These are phyloP conservation scores for Penicillium taxi DNA, from an alignment of 495 filamentous ascomycete genomes.

Conservation along the genomic window DNA sequence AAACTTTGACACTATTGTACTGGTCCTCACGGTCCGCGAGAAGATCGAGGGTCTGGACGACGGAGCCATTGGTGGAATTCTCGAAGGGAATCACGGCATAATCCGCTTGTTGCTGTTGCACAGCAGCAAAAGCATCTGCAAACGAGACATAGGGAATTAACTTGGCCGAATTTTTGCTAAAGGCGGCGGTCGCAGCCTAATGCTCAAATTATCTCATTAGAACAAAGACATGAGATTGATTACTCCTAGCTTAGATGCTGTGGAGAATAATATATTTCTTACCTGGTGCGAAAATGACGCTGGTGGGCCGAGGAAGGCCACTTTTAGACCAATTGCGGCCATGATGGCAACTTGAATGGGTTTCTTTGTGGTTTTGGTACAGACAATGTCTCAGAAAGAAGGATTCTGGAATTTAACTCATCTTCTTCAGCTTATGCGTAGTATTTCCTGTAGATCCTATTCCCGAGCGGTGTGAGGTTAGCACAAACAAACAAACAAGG, in stretches of 20 bases:
- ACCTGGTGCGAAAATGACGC: slow-evolving; percentile 93
- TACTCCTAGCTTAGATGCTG: not conserved
- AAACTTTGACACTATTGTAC: slow-evolving; percentile 62
- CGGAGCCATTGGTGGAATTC: slow-evolving; percentile 89
- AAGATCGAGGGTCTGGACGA: slow-evolving; percentile 80
- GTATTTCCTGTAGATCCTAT: too few relatives aligned
- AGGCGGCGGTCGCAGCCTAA: slow-evolving; percentile 61
- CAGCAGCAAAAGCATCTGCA: slow-evolving; percentile 67
- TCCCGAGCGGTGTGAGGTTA: slow-evolving; percentile 20
- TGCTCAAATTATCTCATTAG: slow-evolving; percentile 6
- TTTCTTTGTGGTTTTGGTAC: too few relatives aligned
- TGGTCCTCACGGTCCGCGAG: slow-evolving; percentile 59
- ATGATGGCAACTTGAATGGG: too few relatives aligned
- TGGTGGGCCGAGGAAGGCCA: slow-evolving; percentile 77
- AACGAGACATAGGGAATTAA: slow-evolving; percentile 52
- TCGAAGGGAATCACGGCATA: slow-evolving; percentile 91
- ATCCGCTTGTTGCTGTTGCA: slow-evolving; percentile 53
- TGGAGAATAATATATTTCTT: slow-evolving; percentile 10
- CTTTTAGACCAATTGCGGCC: slow-evolving; percentile 34
- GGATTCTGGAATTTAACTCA: too few relatives aligned
- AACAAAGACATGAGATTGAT: not conserved
- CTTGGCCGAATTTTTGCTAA: slow-evolving; percentile 41
- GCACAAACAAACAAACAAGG: slow-evolving; percentile 23
- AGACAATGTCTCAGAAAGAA: too few relatives aligned
- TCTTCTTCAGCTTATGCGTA: too few relatives aligned